These are phyloP conservation scores for Aspergillaceae sp. DNA, from an alignment of 2,329 filamentous ascomycete genomes.

Conservation along the genomic window DNA sequence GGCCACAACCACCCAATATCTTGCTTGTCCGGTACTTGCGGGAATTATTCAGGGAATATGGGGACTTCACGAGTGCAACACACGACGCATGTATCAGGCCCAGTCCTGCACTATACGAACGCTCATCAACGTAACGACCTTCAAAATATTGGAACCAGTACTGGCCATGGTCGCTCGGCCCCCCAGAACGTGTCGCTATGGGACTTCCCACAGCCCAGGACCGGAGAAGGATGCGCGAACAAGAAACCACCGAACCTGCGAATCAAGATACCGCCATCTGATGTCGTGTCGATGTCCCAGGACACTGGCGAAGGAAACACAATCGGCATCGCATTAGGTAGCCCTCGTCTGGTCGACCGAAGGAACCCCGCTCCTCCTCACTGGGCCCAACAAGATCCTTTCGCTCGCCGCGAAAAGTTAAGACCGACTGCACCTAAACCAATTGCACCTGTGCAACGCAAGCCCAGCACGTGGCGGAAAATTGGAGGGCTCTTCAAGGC, in stretches of 20 bases:
- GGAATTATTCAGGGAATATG: constrained; percentile 14
- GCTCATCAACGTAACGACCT: constrained; percentile 24
- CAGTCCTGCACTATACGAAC: constrained; percentile 25
- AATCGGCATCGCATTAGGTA: constrained; percentile 69
- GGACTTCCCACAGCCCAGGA: constrained; percentile 14
- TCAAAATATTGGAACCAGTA: constrained; percentile 8
- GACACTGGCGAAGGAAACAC: constrained; percentile 31
- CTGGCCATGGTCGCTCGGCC: constrained; percentile 3
- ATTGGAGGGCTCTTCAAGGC: constrained; percentile 37
- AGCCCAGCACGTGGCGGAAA: constrained; percentile 41
- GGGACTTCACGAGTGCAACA: constrained; percentile 22
- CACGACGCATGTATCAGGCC: constrained; percentile 22
- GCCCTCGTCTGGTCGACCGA: constrained; percentile 42
- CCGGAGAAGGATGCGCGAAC: constrained; percentile 10
- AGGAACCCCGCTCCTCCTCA: constrained; percentile 8
- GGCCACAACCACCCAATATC: background rate
- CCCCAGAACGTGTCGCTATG: constrained; percentile 6
- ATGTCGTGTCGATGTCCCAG: constrained; percentile 11
- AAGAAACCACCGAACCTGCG: constrained; percentile 21
- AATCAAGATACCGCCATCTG: constrained; percentile 19
- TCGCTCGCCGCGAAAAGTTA: no score
- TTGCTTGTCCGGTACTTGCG: constrained; percentile 3
- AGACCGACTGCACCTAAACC: constrained; percentile 1
- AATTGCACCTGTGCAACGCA: constrained; percentile 17
- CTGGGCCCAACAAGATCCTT: constrained; percentile 1